phyloP scores from a whole-genome alignment of 1,284 basidiomycete species.

The Polyporus tsugae region DNA sequence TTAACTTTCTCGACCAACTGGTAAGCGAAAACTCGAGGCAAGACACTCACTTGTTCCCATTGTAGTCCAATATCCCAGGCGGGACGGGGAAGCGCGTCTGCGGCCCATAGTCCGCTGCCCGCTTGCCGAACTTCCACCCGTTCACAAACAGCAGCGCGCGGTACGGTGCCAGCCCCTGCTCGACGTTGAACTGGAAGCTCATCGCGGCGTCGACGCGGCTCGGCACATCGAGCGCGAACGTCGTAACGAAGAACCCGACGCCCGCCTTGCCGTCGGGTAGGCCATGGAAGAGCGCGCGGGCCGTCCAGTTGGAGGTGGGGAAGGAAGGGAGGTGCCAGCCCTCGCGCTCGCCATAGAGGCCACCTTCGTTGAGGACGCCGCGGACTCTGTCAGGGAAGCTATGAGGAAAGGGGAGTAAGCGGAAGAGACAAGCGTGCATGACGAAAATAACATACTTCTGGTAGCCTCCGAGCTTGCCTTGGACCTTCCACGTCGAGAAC shows the following conservation, averaged over 20 bases:
- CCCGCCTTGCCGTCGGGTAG: conserved; percentile 65
- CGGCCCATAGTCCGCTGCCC: conserved; percentile 54
- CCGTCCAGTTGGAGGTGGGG: conserved; percentile 65
- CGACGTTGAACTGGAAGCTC: conserved; percentile 69
- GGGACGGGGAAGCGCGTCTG: conserved; percentile 83
- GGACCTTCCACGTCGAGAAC: conserved; percentile 80
- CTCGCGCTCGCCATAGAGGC: conserved; percentile 77
- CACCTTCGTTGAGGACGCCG: conserved; percentile 82
- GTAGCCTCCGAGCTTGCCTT: conserved; percentile 85
- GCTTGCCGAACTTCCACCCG: conserved; percentile 87
- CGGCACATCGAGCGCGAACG: conserved; percentile 68
- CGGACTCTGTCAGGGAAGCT: conserved; percentile 76
- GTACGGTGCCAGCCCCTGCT: conserved; percentile 60
- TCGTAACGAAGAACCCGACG: conserved; percentile 83
- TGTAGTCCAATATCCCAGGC: conserved; percentile 76
- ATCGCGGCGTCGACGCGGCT: conserved; percentile 66
- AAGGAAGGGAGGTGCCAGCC: conserved; percentile 88
- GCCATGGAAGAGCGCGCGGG: conserved; percentile 60
- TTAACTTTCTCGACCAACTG: too few species aligned
- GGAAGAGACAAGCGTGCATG: not conserved
- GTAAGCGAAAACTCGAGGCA: too few species aligned
- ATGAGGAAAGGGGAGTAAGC: not conserved
- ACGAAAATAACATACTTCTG: conserved; percentile 35
- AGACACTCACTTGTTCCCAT: conserved; percentile 70
- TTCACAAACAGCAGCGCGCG: conserved; percentile 80